A percentile compares a stretch with the other conserved stretches of the same genome.
These are phyloP conservation scores for Anthoceros angustus DNA, from an alignment of 225 moss, liverwort and hornwort genomes.

Conservation along the genomic window DNA sequence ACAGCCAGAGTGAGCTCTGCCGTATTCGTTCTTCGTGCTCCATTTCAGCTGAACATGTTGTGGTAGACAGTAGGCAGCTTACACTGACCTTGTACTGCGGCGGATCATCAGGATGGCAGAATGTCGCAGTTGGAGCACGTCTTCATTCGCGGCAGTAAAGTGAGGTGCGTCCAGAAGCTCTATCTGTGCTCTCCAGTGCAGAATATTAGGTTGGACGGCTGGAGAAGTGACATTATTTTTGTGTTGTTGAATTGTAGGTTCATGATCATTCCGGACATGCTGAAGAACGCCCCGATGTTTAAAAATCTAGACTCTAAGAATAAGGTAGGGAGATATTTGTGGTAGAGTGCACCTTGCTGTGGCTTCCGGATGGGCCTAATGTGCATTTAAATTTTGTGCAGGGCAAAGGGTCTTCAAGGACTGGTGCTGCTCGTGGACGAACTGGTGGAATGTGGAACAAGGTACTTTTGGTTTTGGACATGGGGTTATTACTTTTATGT, in stretches of 20 bases:
- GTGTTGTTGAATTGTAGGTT: conserved; percentile 21
- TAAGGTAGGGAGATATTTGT: conserved; percentile 21
- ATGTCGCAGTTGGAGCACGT: conserved; percentile 37
- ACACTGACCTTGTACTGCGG: background rate
- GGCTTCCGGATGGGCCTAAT: too few relatives aligned
- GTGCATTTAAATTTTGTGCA: conserved; percentile 7
- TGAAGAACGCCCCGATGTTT: conserved; percentile 57
- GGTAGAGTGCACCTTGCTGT: too few relatives aligned
- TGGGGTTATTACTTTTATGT: background rate
- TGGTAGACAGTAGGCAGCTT: background rate
- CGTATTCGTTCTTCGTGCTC: background rate
- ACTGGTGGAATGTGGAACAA: conserved; percentile 31
- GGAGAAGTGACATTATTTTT: background rate
- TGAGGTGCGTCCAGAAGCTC: conserved; percentile 31
- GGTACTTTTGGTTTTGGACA: conserved; percentile 12
- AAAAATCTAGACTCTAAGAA: conserved; percentile 43
- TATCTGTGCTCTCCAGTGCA: too few relatives aligned
- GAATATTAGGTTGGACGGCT: background rate
- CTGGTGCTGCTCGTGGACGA: conserved; percentile 38
- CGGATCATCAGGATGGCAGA: conserved; percentile 15
- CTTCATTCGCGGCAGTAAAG: conserved; percentile 64
- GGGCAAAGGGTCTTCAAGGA: conserved; percentile 40
- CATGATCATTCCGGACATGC: conserved; percentile 68
- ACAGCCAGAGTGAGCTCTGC: conserved; percentile 16
- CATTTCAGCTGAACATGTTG: background rate